Evolutionary conservation across 345 rosid species (phyloP).

Genomic region (Sonneratia alba): DNA sequence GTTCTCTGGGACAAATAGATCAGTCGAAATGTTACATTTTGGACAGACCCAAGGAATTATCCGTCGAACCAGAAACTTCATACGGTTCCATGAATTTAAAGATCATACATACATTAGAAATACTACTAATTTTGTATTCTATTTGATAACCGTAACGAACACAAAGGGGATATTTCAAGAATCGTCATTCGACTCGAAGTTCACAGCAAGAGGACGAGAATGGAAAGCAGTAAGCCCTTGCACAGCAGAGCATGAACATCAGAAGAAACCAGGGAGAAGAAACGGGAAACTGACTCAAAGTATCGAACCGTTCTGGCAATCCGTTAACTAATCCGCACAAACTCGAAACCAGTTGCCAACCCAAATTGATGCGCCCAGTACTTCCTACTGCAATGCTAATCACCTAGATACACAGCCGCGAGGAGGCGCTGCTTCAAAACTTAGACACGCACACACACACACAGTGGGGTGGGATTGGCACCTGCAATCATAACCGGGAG

Average conservation of each 20-base stretch:
- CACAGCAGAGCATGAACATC: background rate
- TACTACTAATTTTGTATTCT: no score
- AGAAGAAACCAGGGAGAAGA: background rate
- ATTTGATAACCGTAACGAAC: background rate
- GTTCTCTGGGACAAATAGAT: background rate
- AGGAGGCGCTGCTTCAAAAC: background rate
- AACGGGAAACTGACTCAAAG: background rate
- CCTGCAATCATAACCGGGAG: constrained; percentile 9
- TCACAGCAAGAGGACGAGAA: background rate
- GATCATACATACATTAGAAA: background rate
- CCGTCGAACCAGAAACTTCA: background rate
- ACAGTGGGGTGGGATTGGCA: background rate
- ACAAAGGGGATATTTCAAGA: background rate
- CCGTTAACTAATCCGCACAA: background rate
- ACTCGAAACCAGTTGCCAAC: background rate
- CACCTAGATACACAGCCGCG: background rate
- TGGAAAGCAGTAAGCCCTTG: background rate
- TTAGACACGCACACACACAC: background rate
- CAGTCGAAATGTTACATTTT: background rate
- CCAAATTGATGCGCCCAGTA: background rate
- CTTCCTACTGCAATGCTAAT: background rate
- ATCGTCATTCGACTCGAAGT: background rate
- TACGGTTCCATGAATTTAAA: background rate
- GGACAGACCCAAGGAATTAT: background rate
- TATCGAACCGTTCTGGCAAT: background rate